Evolutionary conservation across 192 early-diverging fungal genomes (phyloP).

Genomic region (Podila minutissima): DNA sequence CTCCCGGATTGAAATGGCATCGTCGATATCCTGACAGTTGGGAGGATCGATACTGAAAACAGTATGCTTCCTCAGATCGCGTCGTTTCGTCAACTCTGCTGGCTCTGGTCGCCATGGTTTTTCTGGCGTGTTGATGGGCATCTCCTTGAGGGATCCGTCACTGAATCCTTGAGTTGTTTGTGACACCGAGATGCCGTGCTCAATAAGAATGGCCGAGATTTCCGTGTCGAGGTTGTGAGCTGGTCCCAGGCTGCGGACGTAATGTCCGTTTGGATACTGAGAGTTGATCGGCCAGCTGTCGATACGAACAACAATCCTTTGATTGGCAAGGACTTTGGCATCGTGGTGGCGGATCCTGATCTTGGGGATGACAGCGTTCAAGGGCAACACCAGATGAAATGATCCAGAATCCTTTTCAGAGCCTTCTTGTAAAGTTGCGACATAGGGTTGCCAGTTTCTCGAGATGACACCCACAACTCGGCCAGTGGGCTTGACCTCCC

Average conservation of each 20-base stretch:
- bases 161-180: conserved; percentile 77
- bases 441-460: conserved; percentile 80
- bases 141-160: conserved; percentile 68
- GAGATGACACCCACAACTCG: conserved; percentile 70
- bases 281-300: conserved; percentile 76
- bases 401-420: conserved; percentile 56
- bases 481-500: conserved; percentile 55
- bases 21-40: conserved; percentile 85
- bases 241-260: conserved; percentile 72
- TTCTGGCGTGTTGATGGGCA: conserved; percentile 66
- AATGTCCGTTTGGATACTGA: conserved; percentile 83
- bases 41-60: conserved; percentile 80
- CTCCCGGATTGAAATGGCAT: conserved; percentile 74
- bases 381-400: conserved; percentile 72
- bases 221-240: conserved; percentile 76
- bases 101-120: conserved; percentile 64
- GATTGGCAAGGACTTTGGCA: conserved; percentile 59
- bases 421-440: conserved; percentile 78
- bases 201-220: conserved; percentile 80
- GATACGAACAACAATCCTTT: conserved; percentile 78
- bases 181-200: conserved; percentile 79
- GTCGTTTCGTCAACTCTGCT: conserved; percentile 31
- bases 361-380: conserved; percentile 75
- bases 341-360: conserved; percentile 79
- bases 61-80: conserved; percentile 48